phyloP scores from a whole-genome alignment of 805 yeast genomes.

The Saccharomycopsis babjevae region DNA sequence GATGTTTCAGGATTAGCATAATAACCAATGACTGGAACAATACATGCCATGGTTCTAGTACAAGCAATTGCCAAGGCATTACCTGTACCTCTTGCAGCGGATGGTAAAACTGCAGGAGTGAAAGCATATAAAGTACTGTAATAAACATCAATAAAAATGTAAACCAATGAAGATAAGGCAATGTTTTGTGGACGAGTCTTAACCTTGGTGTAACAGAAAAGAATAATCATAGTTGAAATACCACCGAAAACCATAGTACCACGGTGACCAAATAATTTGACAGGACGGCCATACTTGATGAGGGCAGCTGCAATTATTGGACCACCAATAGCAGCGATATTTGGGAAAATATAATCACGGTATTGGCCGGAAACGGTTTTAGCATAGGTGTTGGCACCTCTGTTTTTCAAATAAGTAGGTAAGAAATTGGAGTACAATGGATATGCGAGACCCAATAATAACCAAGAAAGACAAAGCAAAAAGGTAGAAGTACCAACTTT shows the following conservation, averaged over 20 bases:
- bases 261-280: slow-evolving; percentile 33
- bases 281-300: background rate
- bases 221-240: slow-evolving; percentile 40
- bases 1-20: slow-evolving; percentile 35
- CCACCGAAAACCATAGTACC: slow-evolving; percentile 46
- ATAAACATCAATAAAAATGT: slow-evolving; percentile 37
- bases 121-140: slow-evolving; percentile 55
- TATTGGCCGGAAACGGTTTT: slow-evolving; percentile 30
- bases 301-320: slow-evolving; percentile 40
- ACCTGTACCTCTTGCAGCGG: slow-evolving; percentile 46
- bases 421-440: slow-evolving; percentile 46
- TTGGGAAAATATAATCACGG: slow-evolving; percentile 38
- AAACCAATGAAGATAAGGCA: slow-evolving; percentile 36
- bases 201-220: slow-evolving; percentile 54
- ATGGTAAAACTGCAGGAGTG: slow-evolving; percentile 55
- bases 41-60: slow-evolving; percentile 42
- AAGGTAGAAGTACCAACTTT: slow-evolving; percentile 35
- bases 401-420: slow-evolving; percentile 39
- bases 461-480: slow-evolving; percentile 45
- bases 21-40: slow-evolving; percentile 49
- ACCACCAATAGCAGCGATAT: slow-evolving; percentile 39
- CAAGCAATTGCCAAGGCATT: slow-evolving; percentile 48
- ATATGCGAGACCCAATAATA: slow-evolving; percentile 47
- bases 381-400: slow-evolving; percentile 38
- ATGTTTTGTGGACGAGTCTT: slow-evolving; percentile 43